Evolutionary conservation across 2,329 filamentous ascomycete genomes (phyloP), one percentile per base, ranked within the genome.

Genomic region (Biscogniauxia mediterranea): DNA sequence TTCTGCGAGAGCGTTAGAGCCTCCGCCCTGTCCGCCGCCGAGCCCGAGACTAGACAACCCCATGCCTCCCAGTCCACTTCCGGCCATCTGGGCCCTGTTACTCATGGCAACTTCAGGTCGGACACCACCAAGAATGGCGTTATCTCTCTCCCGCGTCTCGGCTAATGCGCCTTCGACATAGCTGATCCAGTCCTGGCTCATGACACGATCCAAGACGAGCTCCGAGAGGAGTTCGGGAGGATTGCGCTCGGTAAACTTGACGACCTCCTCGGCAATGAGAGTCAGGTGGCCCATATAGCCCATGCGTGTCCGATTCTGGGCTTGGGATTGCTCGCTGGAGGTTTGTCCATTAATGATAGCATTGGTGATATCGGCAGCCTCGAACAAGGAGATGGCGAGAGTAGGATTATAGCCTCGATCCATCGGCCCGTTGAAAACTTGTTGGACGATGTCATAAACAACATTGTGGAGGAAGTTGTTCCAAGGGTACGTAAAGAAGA

Each of bases 381-480:
- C 92, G 70, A 99, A 99, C 20, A 99, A 86, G 67, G 96, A 94
- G 62, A 97, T 89, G 13, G 95, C 94, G 56, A 99, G 81, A 54
- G 87, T 89, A 11, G 92, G 89, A 76, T 99, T 99, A 78, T 90
- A 97, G 26, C 95, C 93, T 62, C 93, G 90, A 69, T 98, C 94
- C 91, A 99, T 97, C 0, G 93, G 93, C 8, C 95, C 95, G 73
- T 99, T 99, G 77, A 99, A 98, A 0, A 99, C 95, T 79, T 99
- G 95, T 76, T 99, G 95, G 52, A 99, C 92, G 71, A 99, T 93
- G 75, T 99, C 95, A 74, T 99, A 99, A 54, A 99, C 95, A 52
- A 99, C 95, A 72, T 99, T 99, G 78, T 99, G 95, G 52, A 99
- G 84, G 73, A 99, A 99, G 76, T 99, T 99, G 77, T 99, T 99